Percentiles rank a stretch among this genome's conserved stretches.
Evolutionary conservation across 352 stramenopile genomes (phyloP).

Genomic region (Globisporangium canariense): DNA sequence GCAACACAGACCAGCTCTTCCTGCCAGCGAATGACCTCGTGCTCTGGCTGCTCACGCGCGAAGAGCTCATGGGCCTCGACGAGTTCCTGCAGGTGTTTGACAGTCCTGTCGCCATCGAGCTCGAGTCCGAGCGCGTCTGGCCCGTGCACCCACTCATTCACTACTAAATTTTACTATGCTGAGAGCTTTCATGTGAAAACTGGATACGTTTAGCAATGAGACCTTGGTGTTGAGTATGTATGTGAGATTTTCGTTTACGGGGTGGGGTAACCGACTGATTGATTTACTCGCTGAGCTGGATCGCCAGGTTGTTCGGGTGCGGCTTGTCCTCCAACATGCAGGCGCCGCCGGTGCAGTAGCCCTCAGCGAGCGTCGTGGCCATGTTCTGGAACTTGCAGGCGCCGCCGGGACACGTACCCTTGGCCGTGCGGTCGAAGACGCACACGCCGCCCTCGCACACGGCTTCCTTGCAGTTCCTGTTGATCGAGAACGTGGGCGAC

Average conservation of each 20-base stretch:
- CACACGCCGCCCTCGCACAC: too few species aligned
- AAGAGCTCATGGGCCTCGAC: constrained; percentile 65
- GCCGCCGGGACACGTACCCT: constrained; percentile 36
- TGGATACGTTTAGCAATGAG: too few species aligned
- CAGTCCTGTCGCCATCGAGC: constrained; percentile 37
- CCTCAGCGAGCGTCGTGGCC: constrained; percentile 35
- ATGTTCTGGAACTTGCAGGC: constrained; percentile 52
- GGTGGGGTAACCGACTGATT: too few species aligned
- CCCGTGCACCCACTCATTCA: constrained; percentile 64
- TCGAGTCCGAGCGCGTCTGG: constrained; percentile 77
- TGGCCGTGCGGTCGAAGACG: too few species aligned
- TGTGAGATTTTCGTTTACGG: too few species aligned
- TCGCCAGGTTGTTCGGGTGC: constrained; percentile 38
- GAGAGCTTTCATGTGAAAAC: too few species aligned
- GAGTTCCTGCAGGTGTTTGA: constrained; percentile 51
- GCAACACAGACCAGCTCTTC: too few species aligned
- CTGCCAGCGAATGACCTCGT: constrained; percentile 20
- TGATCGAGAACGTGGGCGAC: too few species aligned
- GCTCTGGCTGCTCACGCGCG: constrained; percentile 42
- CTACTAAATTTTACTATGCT: constrained; percentile 32
- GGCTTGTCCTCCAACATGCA: constrained; percentile 43
- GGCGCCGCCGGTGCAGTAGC: constrained; percentile 51
- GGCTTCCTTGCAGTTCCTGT: too few species aligned
- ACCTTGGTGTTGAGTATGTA: too few species aligned
- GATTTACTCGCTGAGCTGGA: constrained; percentile 32